Evolutionary conservation across 768 basidiomycete genomes (phyloP).

Genomic region (Pleurotus eryngii): DNA sequence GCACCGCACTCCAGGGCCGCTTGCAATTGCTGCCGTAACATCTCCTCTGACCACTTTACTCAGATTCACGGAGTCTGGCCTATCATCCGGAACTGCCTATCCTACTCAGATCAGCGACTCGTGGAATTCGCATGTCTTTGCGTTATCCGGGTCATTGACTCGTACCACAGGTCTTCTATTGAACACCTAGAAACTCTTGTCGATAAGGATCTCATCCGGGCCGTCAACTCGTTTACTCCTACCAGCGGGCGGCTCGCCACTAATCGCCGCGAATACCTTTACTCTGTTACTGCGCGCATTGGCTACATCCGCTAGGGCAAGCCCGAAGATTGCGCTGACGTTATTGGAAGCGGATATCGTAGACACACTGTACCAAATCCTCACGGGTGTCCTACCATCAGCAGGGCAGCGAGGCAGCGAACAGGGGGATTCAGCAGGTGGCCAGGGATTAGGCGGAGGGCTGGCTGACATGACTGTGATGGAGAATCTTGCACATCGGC

Average conservation of each 20-base stretch:
- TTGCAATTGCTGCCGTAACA: slow-evolving; percentile 93
- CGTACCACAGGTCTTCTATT: slow-evolving; percentile 80
- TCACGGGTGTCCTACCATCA: slow-evolving; percentile 90
- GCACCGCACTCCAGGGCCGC: slow-evolving; percentile 94
- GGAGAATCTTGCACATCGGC: slow-evolving; percentile 93
- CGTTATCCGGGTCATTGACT: slow-evolving; percentile 91
- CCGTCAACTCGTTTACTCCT: slow-evolving; percentile 82
- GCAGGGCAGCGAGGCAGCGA: slow-evolving; percentile 48
- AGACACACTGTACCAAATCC: slow-evolving; percentile 88
- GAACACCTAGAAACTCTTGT: slow-evolving; percentile 87
- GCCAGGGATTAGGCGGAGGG: slow-evolving; percentile 84
- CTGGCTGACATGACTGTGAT: slow-evolving; percentile 96
- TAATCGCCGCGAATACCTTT: slow-evolving; percentile 84
- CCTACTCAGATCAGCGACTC: slow-evolving; percentile 92
- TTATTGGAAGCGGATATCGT: slow-evolving; percentile 92
- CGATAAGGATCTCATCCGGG: slow-evolving; percentile 72
- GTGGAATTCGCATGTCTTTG: slow-evolving; percentile 96
- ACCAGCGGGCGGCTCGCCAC: slow-evolving; percentile 82
- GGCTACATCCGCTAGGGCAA: slow-evolving; percentile 83
- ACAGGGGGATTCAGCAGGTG: slow-evolving; percentile 56
- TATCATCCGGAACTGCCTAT: slow-evolving; percentile 87
- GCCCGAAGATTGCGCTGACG: slow-evolving; percentile 81
- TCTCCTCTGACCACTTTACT: slow-evolving; percentile 82
- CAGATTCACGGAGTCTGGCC: slow-evolving; percentile 91
- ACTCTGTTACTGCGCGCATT: slow-evolving; percentile 84